Evolutionary conservation across 2,329 filamentous ascomycete genomes (phyloP).

Genomic region (Aschersonia sp.): DNA sequence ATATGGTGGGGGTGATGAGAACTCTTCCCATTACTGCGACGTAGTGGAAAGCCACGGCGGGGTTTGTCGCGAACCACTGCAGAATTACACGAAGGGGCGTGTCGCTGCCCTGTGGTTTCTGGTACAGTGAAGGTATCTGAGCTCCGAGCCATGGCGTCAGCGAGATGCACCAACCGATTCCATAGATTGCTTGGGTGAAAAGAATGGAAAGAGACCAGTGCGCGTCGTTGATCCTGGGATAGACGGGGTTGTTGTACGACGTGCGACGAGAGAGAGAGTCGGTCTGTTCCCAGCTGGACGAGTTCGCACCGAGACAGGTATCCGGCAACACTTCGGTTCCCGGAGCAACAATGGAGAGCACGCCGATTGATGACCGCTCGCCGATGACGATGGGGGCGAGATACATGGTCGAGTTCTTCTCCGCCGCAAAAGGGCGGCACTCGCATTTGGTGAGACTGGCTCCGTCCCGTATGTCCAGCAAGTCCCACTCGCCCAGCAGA

Average conservation of each 20-base stretch:
- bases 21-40: conserved; percentile 26
- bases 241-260: conserved; percentile 30
- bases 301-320: conserved; percentile 39
- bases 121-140: conserved; percentile 27
- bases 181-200: conserved; percentile 24
- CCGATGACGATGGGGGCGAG: conserved; percentile 36
- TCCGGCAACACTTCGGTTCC: conserved; percentile 31
- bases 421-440: conserved; percentile 36
- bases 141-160: conserved; percentile 29
- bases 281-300: conserved; percentile 39
- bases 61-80: conserved; percentile 30
- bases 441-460: conserved; percentile 31
- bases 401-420: conserved; percentile 42
- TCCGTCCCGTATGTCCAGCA: conserved; percentile 36
- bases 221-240: conserved; percentile 19
- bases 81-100: conserved; percentile 27
- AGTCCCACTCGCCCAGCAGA: conserved; percentile 38
- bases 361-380: conserved; percentile 28
- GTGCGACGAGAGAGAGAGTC: conserved; percentile 14
- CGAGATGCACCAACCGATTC: conserved; percentile 24
- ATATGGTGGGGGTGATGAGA: conserved; percentile 25
- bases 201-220: conserved; percentile 29
- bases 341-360: conserved; percentile 33
- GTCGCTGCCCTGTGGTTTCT: conserved; percentile 15
- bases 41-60: conserved; percentile 34